Percentiles rank a stretch among this genome's conserved stretches.
Conservation (phyloP, 2,329 filamentous ascomycete species). For the Penicillium sp. region DNA sequence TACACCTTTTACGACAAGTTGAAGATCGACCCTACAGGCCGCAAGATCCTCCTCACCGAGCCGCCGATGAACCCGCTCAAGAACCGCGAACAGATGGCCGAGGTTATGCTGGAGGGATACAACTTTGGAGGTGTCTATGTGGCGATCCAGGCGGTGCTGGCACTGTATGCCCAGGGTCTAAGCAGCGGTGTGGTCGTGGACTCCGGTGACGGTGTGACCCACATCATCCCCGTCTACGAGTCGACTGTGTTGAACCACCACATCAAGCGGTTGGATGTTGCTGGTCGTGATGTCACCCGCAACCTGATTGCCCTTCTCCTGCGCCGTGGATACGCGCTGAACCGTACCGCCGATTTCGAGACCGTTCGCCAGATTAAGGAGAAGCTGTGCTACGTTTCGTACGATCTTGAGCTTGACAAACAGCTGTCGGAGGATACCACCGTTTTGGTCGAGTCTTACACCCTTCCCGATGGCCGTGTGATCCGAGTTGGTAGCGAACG, state of each 20-base stretch:
- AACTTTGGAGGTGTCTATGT: constrained; percentile 96
- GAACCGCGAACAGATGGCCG: constrained; percentile 97
- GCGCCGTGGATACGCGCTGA: constrained; percentile 91
- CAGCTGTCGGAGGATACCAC: constrained; percentile 96
- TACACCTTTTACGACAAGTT: constrained; percentile 99
- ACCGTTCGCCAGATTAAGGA: constrained; percentile 99
- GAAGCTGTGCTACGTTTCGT: constrained; percentile 99
- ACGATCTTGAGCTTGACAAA: constrained; percentile 95
- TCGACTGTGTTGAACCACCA: constrained; percentile 97
- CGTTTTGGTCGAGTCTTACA: constrained; percentile 95
- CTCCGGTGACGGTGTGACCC: constrained; percentile 95
- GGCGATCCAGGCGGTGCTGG: constrained; percentile 94
- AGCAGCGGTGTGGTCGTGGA: constrained; percentile 97
- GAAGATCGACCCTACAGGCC: constrained; percentile 82
- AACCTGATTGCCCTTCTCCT: constrained; percentile 95
- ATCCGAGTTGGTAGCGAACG: constrained; percentile 95
- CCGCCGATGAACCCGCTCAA: constrained; percentile 96
- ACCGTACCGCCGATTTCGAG: constrained; percentile 98
- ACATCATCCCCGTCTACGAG: constrained; percentile 98
- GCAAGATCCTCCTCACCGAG: constrained; percentile 97
- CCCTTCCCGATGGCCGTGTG: constrained; percentile 90
- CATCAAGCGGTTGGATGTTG: constrained; percentile 89
- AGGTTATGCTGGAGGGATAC: constrained; percentile 99
- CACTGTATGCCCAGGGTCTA: constrained; percentile 91
- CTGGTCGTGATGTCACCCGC: constrained; percentile 94